phyloP scores from a whole-genome alignment of 2,329 filamentous ascomycete genomes.

The Cladosporium velox region DNA sequence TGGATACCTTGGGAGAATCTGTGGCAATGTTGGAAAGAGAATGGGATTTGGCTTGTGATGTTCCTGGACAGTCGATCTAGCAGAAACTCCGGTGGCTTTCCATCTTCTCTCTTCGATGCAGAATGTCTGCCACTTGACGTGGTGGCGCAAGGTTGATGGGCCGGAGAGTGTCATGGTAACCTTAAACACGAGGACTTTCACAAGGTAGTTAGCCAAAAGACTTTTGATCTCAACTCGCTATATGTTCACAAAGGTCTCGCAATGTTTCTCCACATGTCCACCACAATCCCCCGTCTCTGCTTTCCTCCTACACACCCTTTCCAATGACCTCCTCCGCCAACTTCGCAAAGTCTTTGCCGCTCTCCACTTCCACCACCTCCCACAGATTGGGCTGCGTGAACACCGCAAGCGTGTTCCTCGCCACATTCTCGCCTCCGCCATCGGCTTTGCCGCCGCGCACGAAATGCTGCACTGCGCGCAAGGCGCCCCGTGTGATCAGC shows the following conservation, averaged over 20 bases:
- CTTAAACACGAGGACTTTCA: too few species aligned
- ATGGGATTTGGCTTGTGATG: not conserved
- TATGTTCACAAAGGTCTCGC: not conserved
- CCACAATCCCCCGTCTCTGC: too few species aligned
- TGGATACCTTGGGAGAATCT: not conserved
- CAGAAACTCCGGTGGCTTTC: not conserved
- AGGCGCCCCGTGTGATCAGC: conserved; percentile 84
- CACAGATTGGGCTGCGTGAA: conserved; percentile 95
- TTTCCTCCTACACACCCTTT: not conserved
- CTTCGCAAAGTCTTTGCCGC: conserved; percentile 72
- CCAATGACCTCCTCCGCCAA: conserved; percentile 58
- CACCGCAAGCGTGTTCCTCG: conserved; percentile 82
- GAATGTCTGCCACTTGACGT: not conserved
- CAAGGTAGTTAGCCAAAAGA: not conserved
- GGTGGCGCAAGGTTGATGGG: not conserved
- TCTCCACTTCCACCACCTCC: conserved; percentile 70
- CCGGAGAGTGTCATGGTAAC: not conserved
- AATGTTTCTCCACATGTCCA: too few species aligned
- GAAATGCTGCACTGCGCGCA: conserved; percentile 95
- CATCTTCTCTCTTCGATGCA: not conserved
- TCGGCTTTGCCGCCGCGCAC: conserved; percentile 66
- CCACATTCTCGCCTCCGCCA: conserved; percentile 41
- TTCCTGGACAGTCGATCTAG: not conserved
- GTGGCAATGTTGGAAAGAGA: not conserved
- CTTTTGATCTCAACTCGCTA: not conserved